phyloP scores from a whole-genome alignment of 257 asterid genomes.

The Nicotiana undulata region DNA sequence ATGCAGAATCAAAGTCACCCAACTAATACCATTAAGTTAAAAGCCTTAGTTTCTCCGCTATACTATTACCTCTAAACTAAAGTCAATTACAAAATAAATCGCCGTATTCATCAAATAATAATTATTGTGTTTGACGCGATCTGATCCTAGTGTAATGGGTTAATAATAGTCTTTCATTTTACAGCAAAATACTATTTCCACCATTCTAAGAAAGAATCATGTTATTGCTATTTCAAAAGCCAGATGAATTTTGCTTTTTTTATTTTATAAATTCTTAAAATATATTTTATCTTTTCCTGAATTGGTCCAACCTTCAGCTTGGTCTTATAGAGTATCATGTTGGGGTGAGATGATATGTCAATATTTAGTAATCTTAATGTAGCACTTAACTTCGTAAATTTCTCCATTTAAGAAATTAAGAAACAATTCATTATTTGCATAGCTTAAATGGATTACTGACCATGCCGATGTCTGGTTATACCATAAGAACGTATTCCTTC shows the following conservation, averaged over 20 bases:
- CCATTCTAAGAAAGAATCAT: not conserved
- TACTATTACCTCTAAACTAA: not conserved
- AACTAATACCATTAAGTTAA: not conserved
- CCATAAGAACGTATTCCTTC: conserved; percentile 96
- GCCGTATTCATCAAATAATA: not conserved
- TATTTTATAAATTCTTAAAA: not conserved
- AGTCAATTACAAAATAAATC: not conserved
- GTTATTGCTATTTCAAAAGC: not conserved
- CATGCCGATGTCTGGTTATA: conserved; percentile 84
- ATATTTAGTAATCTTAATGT: not conserved
- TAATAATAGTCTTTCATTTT: not conserved
- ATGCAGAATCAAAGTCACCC: not conserved
- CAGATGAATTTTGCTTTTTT: not conserved
- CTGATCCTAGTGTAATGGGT: not conserved
- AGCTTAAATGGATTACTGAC: conserved; percentile 32
- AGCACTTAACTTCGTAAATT: not conserved
- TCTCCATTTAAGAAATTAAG: not conserved
- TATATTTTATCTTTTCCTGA: not conserved
- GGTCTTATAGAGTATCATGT: not conserved
- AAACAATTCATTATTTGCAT: not conserved
- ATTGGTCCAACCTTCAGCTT: not conserved
- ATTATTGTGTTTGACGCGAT: not conserved
- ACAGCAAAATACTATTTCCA: not conserved
- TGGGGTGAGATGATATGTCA: not conserved
- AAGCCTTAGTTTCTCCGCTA: not conserved